Base-by-base conservation (phyloP, 768 basidiomycete species). In the Suillus plorans region DNA sequence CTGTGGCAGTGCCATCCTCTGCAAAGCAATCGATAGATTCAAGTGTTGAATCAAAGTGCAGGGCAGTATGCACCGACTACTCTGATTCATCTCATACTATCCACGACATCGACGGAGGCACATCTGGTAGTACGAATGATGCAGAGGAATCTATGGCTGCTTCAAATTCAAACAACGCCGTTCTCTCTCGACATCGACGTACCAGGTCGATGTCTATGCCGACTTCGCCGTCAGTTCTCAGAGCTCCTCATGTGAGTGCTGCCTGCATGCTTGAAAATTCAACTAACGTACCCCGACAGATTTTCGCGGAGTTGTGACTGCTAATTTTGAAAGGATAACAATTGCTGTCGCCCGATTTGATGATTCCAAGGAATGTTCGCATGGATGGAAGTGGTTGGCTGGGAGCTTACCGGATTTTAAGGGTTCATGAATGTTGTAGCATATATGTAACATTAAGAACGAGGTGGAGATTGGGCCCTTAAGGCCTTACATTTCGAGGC, bases 121-220 rank as follows among this genome's bases (percentile, higher is more conserved):
- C 22, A 10, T 28, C 25, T 42, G 9, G 10, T 16, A 12, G 39
- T 10, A 20, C 25, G 3, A 4, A 20, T 3, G 39, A 28, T 28
- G 4, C 16, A 59, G 57, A 59, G 2, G 10, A 41, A 28, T 16
- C 5, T 28, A 28, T 7, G 20, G 42, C 25, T 10, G 41, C 25
- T 41, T 16, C 5, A 28, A 28, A 58, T 25, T 18, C 18, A 59
- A 20, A 28, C 18, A 13, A 12, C 9, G 58, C 18, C 20, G 18
- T 13, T 4, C 66, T 71, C 4, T 68, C 62, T 3, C 66, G 62
- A 6, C 75, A 69, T 37, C 58, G 75, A 61, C 74, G 75, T 22
- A 67, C 76, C 37, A 73, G 47, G 41, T 76, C 75, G 0, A 65
- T 76, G 73, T 63, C 75, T 4, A 73, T 66, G 65, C 69, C 74